Percentiles rank a stretch among this genome's conserved stretches.
These are phyloP conservation scores for Dacryopinax spathularia DNA, from an alignment of 768 basidiomycete genomes.

Conservation along the genomic window DNA sequence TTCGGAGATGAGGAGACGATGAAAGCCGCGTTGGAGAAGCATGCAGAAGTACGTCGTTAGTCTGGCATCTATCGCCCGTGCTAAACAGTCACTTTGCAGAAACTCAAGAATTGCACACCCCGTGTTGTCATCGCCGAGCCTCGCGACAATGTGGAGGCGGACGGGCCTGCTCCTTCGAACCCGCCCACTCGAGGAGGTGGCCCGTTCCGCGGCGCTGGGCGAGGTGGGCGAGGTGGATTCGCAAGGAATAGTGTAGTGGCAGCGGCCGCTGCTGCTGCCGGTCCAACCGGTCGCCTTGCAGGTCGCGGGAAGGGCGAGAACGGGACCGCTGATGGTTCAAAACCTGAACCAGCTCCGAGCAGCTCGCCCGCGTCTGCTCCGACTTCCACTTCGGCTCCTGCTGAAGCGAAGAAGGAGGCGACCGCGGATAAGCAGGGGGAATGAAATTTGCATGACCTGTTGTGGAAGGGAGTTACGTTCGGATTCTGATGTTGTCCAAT, in stretches of 20 bases:
- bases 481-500: background rate
- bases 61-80: slow-evolving; percentile 9
- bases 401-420: background rate
- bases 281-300: background rate
- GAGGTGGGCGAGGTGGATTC: background rate
- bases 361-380: background rate
- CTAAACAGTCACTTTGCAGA: slow-evolving; percentile 30
- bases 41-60: slow-evolving; percentile 44
- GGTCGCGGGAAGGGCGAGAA: background rate
- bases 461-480: background rate
- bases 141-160: slow-evolving; percentile 20
- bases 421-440: no score
- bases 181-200: background rate
- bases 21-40: slow-evolving; percentile 62
- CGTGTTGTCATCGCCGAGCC: slow-evolving; percentile 64
- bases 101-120: slow-evolving; percentile 48
- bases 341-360: background rate
- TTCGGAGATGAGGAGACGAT: slow-evolving; percentile 79
- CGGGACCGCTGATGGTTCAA: background rate
- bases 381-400: no score
- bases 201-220: background rate
- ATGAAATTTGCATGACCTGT: background rate
- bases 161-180: background rate
- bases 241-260: background rate
- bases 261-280: background rate